These are phyloP conservation scores for Quercus bicolor DNA, from an alignment of 306 rosid species.

Conservation along the genomic window DNA sequence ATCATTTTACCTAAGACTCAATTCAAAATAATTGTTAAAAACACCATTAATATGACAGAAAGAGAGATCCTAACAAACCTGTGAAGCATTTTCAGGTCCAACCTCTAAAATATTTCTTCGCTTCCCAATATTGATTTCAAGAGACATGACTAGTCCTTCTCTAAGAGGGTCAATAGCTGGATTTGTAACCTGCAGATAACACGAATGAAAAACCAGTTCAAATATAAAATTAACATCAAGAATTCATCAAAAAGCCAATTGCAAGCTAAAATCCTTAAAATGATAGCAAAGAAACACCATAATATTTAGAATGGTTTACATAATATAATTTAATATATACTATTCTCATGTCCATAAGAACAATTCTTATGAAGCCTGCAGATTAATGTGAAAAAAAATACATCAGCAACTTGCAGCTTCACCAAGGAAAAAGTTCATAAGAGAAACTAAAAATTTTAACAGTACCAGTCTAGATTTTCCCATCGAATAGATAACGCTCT, in stretches of 20 bases:
- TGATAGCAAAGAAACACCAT: background rate
- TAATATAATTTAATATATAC: background rate
- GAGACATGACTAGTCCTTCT: conserved; percentile 99
- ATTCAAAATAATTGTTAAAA: conserved; percentile 15
- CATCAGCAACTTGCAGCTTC: background rate
- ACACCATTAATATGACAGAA: conserved; percentile 7
- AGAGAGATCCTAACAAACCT: conserved; percentile 49
- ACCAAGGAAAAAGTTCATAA: background rate
- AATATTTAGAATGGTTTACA: background rate
- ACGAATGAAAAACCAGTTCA: conserved; percentile 4
- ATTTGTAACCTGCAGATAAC: conserved; percentile 73
- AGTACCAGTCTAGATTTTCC: background rate
- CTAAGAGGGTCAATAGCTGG: conserved; percentile 99
- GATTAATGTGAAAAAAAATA: background rate
- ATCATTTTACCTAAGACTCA: background rate
- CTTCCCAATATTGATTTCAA: conserved; percentile 92
- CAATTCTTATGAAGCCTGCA: background rate
- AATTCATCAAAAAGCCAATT: background rate
- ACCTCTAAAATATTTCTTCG: conserved; percentile 82
- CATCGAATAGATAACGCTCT: background rate
- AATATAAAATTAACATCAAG: background rate
- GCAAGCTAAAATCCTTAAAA: background rate
- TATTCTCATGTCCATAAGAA: background rate
- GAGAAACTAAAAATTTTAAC: background rate
- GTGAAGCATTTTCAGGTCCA: conserved; percentile 94